Evolutionary conservation across 352 stramenopile genomes (phyloP).

Genomic region (Globisporangium radiosum): DNA sequence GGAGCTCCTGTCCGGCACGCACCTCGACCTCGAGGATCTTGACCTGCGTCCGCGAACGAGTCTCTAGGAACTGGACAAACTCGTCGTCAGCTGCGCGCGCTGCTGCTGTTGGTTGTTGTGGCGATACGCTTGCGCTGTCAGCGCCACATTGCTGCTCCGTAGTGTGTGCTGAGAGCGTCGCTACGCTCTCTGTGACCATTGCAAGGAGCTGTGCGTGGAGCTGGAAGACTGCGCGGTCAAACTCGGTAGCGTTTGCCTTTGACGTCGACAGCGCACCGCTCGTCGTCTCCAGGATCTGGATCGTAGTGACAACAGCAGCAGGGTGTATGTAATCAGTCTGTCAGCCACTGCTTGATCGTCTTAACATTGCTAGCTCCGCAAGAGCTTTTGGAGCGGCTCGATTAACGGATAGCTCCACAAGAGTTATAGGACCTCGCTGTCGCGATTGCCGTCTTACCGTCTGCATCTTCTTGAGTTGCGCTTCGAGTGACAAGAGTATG

Average conservation of each 20-base stretch:
- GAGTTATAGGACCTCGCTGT: too few relatives aligned
- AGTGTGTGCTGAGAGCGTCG: background rate
- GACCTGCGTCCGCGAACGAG: constrained; percentile 30
- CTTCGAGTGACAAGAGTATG: background rate
- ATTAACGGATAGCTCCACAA: too few relatives aligned
- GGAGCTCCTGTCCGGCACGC: constrained; percentile 46
- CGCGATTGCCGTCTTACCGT: constrained; percentile 12
- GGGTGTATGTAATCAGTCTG: too few relatives aligned
- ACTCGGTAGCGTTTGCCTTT: constrained; percentile 15
- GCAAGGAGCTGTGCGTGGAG: constrained; percentile 27
- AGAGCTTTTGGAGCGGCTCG: background rate
- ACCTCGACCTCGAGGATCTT: constrained; percentile 60
- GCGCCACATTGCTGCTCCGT: background rate
- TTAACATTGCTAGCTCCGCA: too few relatives aligned
- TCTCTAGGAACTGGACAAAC: constrained; percentile 40
- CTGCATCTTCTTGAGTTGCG: constrained; percentile 21
- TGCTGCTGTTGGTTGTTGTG: background rate
- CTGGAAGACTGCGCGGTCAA: constrained; percentile 26
- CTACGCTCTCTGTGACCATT: constrained; percentile 22
- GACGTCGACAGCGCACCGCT: constrained; percentile 13
- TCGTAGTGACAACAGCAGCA: background rate
- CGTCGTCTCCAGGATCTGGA: constrained; percentile 28
- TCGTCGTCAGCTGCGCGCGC: constrained; percentile 15
- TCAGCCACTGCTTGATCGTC: too few relatives aligned
- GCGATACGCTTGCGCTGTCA: too few relatives aligned